A percentile compares a stretch with the other conserved stretches of the same genome.
These are phyloP conservation scores for Epichloe glyceriae DNA, from an alignment of 2,329 filamentous ascomycete species.

Conservation along the genomic window DNA sequence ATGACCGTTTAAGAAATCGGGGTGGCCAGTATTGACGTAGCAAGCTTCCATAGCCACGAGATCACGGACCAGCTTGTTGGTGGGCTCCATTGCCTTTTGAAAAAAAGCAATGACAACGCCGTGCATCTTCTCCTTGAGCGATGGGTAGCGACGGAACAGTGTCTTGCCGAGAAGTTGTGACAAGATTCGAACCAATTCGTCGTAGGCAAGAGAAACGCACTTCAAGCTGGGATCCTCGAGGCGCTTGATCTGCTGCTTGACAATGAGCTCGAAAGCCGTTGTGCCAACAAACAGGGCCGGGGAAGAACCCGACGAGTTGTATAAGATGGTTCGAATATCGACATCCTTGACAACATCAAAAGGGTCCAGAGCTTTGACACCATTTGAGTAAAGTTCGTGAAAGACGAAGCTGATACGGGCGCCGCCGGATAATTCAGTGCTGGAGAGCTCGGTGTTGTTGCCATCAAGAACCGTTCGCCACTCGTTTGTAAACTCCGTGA, in stretches of 20 bases:
- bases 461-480: slow-evolving; percentile 93
- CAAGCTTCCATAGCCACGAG: slow-evolving; percentile 90
- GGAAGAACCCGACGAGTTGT: slow-evolving; percentile 98
- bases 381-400: slow-evolving; percentile 95
- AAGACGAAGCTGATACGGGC: slow-evolving; percentile 98
- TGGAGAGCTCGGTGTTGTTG: slow-evolving; percentile 92
- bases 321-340: slow-evolving; percentile 91
- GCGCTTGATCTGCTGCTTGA: slow-evolving; percentile 96
- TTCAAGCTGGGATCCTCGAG: slow-evolving; percentile 93
- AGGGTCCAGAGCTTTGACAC: slow-evolving; percentile 92
- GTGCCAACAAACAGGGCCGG: slow-evolving; percentile 95
- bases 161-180: slow-evolving; percentile 79
- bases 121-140: slow-evolving; percentile 93
- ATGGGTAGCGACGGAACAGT: slow-evolving; percentile 85
- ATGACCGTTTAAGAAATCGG: slow-evolving; percentile 94
- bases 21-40: slow-evolving; percentile 97
- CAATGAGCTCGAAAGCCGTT: slow-evolving; percentile 94
- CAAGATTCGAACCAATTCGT: slow-evolving; percentile 91
- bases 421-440: slow-evolving; percentile 85
- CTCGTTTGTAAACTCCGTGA: slow-evolving; percentile 96
- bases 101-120: slow-evolving; percentile 85
- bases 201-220: slow-evolving; percentile 93
- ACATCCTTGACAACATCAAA: slow-evolving; percentile 97
- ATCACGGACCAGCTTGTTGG: slow-evolving; percentile 91
- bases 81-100: slow-evolving; percentile 96